A percentile compares a stretch with the other conserved stretches of the same genome.
Evolutionary conservation across 2,329 filamentous ascomycete genomes (phyloP).

Genomic region (Bipolaris bicolor): DNA sequence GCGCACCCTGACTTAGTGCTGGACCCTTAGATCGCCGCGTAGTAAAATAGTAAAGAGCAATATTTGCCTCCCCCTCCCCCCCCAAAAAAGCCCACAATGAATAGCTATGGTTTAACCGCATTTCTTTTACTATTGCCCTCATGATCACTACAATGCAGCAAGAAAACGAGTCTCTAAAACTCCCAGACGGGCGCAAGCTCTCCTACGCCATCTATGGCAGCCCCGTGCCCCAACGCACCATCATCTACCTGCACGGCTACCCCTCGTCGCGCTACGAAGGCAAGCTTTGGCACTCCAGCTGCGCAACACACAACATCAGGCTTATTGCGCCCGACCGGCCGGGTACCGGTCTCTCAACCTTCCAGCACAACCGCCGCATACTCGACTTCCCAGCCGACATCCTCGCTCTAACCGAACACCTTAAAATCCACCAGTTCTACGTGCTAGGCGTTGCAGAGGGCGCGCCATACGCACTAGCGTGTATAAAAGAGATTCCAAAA

Average conservation of each 20-base stretch:
- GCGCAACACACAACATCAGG: constrained; percentile 45
- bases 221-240: constrained; percentile 46
- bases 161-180: constrained; percentile 34
- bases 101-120: neutral
- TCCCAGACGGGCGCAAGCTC: constrained; percentile 49
- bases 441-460: constrained; percentile 57
- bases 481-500: constrained; percentile 48
- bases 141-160: constrained; percentile 12
- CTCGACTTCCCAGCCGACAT: constrained; percentile 54
- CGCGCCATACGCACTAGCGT: constrained; percentile 57
- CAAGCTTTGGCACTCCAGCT: constrained; percentile 42
- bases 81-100: neutral
- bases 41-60: too few species aligned
- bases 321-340: constrained; percentile 54
- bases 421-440: constrained; percentile 51
- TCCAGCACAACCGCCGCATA: constrained; percentile 47
- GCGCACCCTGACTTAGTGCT: neutral
- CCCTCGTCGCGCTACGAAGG: constrained; percentile 54
- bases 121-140: neutral
- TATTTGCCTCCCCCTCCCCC: too few species aligned
- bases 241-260: constrained; percentile 55
- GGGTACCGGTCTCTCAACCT: constrained; percentile 52
- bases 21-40: neutral
- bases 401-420: constrained; percentile 48
- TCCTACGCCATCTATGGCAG: constrained; percentile 55